A percentile compares a stretch with the other conserved stretches of the same genome.
phyloP scores from a whole-genome alignment of 306 rosid genomes.

The Styphnolobium japonicum region DNA sequence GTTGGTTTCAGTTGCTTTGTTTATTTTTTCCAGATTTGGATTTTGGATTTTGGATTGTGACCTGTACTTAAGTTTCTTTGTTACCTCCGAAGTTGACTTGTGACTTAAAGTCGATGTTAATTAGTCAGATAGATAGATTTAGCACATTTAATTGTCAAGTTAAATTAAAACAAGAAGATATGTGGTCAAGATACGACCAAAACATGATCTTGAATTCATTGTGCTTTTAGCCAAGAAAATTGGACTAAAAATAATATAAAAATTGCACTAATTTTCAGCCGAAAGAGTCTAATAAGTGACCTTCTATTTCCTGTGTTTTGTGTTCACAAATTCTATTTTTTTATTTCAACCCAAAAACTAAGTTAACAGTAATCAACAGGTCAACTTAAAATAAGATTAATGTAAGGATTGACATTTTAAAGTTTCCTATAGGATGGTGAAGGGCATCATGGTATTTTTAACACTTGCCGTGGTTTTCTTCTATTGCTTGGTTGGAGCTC shows the following conservation, averaged over 20 bases:
- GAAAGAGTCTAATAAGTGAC: constrained; percentile 8
- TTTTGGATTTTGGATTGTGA: neutral
- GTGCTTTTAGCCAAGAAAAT: neutral
- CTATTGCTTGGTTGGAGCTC: constrained; percentile 3
- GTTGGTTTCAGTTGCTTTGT: too few species aligned
- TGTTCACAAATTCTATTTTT: neutral
- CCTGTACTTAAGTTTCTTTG: neutral
- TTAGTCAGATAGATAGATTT: neutral
- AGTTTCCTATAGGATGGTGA: neutral
- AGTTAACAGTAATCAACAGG: neutral
- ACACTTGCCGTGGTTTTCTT: neutral
- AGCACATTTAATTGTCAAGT: neutral
- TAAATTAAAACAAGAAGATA: neutral
- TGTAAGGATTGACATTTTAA: neutral
- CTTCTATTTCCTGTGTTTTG: neutral
- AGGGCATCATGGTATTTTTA: constrained; percentile 15
- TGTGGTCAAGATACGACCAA: neutral
- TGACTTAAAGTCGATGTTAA: too few species aligned
- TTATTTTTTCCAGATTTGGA: neutral
- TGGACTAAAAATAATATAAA: neutral
- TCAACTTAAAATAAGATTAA: neutral
- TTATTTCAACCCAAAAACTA: neutral
- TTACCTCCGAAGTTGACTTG: too few species aligned
- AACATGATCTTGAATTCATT: neutral
- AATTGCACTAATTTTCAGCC: neutral